Evolutionary conservation across 305 asterid species (phyloP).

Genomic region (Ruellia speciosa): DNA sequence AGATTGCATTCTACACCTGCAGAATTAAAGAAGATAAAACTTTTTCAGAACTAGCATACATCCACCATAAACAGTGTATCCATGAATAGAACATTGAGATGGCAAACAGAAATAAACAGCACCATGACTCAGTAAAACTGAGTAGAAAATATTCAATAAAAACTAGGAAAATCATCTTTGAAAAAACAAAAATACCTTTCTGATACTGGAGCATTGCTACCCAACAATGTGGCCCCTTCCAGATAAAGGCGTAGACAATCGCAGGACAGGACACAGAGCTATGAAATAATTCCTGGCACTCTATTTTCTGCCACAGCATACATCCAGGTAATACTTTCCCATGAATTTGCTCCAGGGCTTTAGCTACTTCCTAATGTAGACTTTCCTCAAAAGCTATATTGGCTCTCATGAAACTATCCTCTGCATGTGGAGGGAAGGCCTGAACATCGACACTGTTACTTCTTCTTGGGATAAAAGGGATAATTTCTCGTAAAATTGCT

Average conservation of each 20-base stretch:
- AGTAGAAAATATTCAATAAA: no score
- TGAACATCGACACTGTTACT: slow-evolving; percentile 48
- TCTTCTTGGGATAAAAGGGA: slow-evolving; percentile 67
- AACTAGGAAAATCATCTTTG: neutral
- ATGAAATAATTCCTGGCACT: slow-evolving; percentile 58
- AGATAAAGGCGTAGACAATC: slow-evolving; percentile 55
- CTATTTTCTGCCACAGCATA: slow-evolving; percentile 74
- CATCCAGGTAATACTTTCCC: slow-evolving; percentile 75
- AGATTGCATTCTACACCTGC: slow-evolving; percentile 51
- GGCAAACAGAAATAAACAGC: no score
- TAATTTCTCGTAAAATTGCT: slow-evolving; percentile 58
- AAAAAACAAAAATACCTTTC: slow-evolving; percentile 34
- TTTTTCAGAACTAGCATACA: no score
- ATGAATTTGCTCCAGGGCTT: slow-evolving; percentile 65
- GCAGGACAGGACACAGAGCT: slow-evolving; percentile 74
- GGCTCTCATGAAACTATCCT: slow-evolving; percentile 55
- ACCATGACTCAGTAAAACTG: no score
- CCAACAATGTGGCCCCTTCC: slow-evolving; percentile 38
- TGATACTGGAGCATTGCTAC: slow-evolving; percentile 36
- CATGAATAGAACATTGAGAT: no score
- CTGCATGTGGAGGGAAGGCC: slow-evolving; percentile 53
- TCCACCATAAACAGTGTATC: no score
- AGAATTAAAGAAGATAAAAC: no score
- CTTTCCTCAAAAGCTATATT: slow-evolving; percentile 61
- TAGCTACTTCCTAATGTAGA: slow-evolving; percentile 84